Percentiles rank a stretch among this genome's conserved stretches.
Evolutionary conservation across 805 yeast species (phyloP).

Genomic region (Lipomyces anomalus): DNA sequence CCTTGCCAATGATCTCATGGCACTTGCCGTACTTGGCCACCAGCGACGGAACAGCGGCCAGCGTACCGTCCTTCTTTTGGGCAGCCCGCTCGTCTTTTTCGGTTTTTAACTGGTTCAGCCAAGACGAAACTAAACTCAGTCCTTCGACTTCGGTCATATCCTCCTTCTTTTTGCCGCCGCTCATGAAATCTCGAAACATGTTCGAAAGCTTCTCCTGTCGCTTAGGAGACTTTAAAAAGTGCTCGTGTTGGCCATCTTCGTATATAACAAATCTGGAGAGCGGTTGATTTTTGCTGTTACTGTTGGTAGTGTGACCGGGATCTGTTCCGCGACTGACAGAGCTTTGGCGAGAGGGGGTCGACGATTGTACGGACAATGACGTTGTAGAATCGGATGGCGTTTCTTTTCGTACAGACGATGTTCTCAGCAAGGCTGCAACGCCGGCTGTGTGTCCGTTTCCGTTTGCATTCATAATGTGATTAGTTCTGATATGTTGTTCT

Average conservation of each 20-base stretch:
- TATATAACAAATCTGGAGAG: slow-evolving; percentile 25
- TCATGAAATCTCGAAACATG: slow-evolving; percentile 45
- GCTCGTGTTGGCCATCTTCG: slow-evolving; percentile 68
- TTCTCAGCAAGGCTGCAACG: no score
- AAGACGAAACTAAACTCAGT: slow-evolving; percentile 21
- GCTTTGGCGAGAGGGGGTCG: not conserved
- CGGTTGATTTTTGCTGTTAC: not conserved
- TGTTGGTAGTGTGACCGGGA: no score
- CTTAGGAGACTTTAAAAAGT: slow-evolving; percentile 61
- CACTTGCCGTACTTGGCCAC: slow-evolving; percentile 89
- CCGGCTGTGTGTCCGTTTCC: no score
- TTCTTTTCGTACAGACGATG: no score
- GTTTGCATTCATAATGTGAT: no score
- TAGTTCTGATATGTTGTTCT: no score
- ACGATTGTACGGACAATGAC: not conserved
- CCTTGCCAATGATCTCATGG: slow-evolving; percentile 90
- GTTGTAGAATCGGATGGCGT: no score
- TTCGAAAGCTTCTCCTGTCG: slow-evolving; percentile 52
- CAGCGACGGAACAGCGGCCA: slow-evolving; percentile 46
- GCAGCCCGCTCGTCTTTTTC: slow-evolving; percentile 30
- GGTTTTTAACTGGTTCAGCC: slow-evolving; percentile 20
- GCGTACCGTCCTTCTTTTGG: slow-evolving; percentile 7
- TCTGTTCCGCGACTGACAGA: not conserved
- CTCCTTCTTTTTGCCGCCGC: slow-evolving; percentile 30
- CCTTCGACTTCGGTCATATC: slow-evolving; percentile 18